Percentiles rank a stretch among this genome's conserved stretches.
Evolutionary conservation across 1,284 basidiomycete genomes (phyloP).

Genomic region (Stereum hirsutum): DNA sequence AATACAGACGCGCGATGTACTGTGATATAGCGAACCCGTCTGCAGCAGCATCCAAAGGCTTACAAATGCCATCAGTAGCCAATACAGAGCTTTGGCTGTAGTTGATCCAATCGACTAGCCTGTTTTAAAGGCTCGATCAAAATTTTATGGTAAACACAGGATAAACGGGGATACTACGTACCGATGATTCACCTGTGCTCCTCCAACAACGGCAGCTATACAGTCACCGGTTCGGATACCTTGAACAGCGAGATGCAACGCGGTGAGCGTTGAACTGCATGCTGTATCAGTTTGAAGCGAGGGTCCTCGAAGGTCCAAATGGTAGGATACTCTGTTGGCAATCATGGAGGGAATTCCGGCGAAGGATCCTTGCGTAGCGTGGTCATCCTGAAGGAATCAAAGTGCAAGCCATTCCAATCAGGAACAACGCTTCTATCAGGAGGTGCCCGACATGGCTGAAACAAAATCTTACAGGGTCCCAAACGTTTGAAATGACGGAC

Average conservation of each 20-base stretch:
- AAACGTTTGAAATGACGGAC: not conserved
- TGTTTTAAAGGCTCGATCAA: not conserved
- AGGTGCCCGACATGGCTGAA: too few relatives aligned
- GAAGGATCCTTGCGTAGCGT: conserved; percentile 26
- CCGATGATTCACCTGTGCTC: conserved; percentile 32
- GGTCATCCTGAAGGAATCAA: conserved; percentile 22
- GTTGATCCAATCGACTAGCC: not conserved
- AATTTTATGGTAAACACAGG: not conserved
- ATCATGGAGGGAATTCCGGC: conserved; percentile 26
- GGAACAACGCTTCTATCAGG: too few relatives aligned
- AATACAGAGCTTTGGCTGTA: conserved; percentile 29
- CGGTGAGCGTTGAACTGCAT: conserved; percentile 36
- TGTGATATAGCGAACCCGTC: conserved; percentile 27
- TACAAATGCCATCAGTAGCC: conserved; percentile 34
- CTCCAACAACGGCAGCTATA: conserved; percentile 38
- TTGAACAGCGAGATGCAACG: conserved; percentile 36
- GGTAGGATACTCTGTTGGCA: conserved; percentile 39
- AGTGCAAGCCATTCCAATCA: conserved; percentile 6
- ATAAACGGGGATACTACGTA: conserved; percentile 8
- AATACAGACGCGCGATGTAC: not conserved
- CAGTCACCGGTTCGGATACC: conserved; percentile 34
- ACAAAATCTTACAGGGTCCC: not conserved
- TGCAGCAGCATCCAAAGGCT: conserved; percentile 38
- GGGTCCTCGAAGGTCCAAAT: conserved; percentile 36
- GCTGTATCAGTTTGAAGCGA: conserved; percentile 40